Evolutionary conservation across 2,329 filamentous ascomycete species (phyloP), one percentile per base, ranked within the genome.

Genomic region (Xylariomycetidae sp.): DNA sequence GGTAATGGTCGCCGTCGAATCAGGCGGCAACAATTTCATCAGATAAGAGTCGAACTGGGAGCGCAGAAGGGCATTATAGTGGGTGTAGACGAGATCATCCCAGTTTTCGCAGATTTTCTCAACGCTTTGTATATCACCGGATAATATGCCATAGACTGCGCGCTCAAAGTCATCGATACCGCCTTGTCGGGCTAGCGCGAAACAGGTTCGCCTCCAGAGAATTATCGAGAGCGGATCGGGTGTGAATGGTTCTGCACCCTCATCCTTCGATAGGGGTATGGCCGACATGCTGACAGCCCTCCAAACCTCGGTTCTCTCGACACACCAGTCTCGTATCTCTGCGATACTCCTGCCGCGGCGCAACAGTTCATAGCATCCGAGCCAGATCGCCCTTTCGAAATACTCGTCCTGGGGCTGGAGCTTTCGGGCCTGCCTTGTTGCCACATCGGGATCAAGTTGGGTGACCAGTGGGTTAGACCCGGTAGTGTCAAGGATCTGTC

Each of bases 291-390:
- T 85, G 22, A 90, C 74, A 26, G 88, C 88, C 41, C 90, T 80
- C 90, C 90, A 98, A 41, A 82, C 77, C 62, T 97, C 89, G 8
- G 87, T 86, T 38, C 85, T 77, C 49, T 90, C 85, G 29, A 82
- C 69, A 51, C 88, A 94, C 87, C 88, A 96, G 30, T 89, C 84
- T 34, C 80, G 77, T 42, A 97, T 85, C 23, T 84, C 76, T 7
- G 74, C 63, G 63, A 85, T 77, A 41, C 72, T 78, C 45, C 79
- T 81, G n/a, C 92, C 92, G 28, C 88, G 80, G 30, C 90, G 80
- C 33, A 98, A 69, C 69, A 95, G 85, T 58, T 95, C 88, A 67
- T 88, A 97, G 61, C 87, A 92, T n/a, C 86, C 84, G 40, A 89
- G 73, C 89, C 92, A 97, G 29, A 94, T 85, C 3, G 88, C 85